Percentiles rank a stretch among this genome's conserved stretches.
Conservation (phyloP, 495 filamentous ascomycete genomes). For the Chlorociboria aeruginascens region DNA sequence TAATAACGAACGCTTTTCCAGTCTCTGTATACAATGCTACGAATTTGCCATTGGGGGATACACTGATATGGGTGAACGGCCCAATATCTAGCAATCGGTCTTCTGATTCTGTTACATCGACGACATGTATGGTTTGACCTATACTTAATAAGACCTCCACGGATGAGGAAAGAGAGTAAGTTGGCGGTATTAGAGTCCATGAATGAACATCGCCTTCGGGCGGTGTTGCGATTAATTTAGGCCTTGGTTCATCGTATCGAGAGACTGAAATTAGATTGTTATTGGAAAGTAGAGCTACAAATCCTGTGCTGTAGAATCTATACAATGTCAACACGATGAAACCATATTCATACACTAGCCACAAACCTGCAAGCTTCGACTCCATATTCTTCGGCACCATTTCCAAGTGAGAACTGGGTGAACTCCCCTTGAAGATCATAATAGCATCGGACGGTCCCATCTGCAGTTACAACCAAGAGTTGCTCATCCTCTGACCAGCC, state of each 20-base stretch:
- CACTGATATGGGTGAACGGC: conserved; percentile 78
- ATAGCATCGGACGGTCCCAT: conserved; percentile 87
- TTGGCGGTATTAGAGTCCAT: conserved; percentile 83
- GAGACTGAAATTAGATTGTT: conserved; percentile 81
- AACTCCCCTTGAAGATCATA: conserved; percentile 89
- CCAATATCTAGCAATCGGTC: conserved; percentile 84
- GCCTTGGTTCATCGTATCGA: conserved; percentile 81
- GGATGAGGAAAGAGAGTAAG: conserved; percentile 82
- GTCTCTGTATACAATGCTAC: conserved; percentile 76
- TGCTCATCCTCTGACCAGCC: conserved; percentile 98
- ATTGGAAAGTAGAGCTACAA: conserved; percentile 86
- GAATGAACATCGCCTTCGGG: conserved; percentile 72
- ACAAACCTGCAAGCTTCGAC: conserved; percentile 61
- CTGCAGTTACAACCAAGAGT: conserved; percentile 74
- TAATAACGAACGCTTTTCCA: conserved; percentile 86
- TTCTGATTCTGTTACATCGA: conserved; percentile 81
- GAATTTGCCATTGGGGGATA: conserved; percentile 84
- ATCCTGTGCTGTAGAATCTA: conserved; percentile 75
- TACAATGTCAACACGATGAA: not conserved
- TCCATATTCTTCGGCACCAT: conserved; percentile 77
- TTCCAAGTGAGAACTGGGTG: conserved; percentile 86
- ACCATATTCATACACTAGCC: too few species aligned
- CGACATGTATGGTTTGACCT: conserved; percentile 68
- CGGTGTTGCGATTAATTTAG: conserved; percentile 65
- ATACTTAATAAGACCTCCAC: conserved; percentile 90